Evolutionary conservation across 306 rosid genomes (phyloP), one percentile per base, ranked within the genome.

Genomic region (Cucumis melo): DNA sequence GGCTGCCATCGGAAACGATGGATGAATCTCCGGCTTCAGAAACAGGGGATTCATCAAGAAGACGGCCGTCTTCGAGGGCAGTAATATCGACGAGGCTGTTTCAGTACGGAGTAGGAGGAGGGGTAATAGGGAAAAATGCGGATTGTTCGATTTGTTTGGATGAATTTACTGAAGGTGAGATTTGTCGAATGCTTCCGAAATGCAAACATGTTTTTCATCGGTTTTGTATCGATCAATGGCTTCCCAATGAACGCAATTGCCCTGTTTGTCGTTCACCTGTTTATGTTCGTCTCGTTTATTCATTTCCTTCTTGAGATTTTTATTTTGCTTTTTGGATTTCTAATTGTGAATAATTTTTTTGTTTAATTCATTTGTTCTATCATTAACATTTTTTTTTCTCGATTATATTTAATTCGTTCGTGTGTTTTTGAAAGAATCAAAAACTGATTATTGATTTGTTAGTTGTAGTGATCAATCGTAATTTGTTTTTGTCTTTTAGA

Each of bases 251-350:
- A 44, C 75, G 36, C 7, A 36, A 68, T 2, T 68, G 75, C 4
- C 75, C 75, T 68, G 10, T 68, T 7, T 68, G 75, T 68, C 75
- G 75, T 20, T 68, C 75, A 17, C 36, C 56, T 44, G 75, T 68
- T 68, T 38, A 44, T 20, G 56, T 42, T 44, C 75, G 72, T 38
- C 1, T 64, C 15, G 12, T 68, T 44, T 13, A 12, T 68, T 14
- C 56, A 0, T 5, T 5, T 34, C 71, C 21, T 0, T 64, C 71
- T 64, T 36, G 48, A 64, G 48, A 1, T 17, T 63, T 3, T 0
- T 20, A 16, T 16, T 63, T 15, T 14, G 5, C 14, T 6, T 12
- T 62, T 17, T 34, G 7, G 6, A 8, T 62, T 63, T 1, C 5
- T 32, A 16, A 32, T 34, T 64, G 71, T 64, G 71, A 16, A 64